Conservation (phyloP, 2,329 filamentous ascomycete species). For the Beauveria australis region DNA sequence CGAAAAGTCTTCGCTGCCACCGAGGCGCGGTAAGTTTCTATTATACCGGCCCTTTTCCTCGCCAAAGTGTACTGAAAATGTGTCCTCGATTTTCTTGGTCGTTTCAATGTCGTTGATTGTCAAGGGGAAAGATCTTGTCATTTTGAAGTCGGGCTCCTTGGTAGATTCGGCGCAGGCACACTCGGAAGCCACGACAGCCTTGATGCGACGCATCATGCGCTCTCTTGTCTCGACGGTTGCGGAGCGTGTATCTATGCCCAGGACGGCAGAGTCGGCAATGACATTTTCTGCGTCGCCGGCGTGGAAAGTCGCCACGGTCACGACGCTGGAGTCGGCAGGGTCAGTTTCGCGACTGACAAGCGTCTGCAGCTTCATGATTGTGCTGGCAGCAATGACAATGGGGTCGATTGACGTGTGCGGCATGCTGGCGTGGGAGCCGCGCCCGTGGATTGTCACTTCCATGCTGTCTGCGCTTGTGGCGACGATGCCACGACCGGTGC, state of each 20-base stretch:
- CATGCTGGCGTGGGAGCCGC: constrained; percentile 32
- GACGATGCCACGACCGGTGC: constrained; percentile 18
- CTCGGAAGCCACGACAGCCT: constrained; percentile 43
- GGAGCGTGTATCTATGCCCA: constrained; percentile 34
- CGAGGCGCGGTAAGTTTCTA: constrained; percentile 30
- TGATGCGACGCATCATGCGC: constrained; percentile 27
- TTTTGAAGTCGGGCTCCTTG: constrained; percentile 32
- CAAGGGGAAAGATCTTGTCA: constrained; percentile 35
- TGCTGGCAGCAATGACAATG: constrained; percentile 32
- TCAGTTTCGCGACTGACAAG: constrained; percentile 24
- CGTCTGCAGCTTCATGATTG: constrained; percentile 28
- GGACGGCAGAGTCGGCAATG: constrained; percentile 31
- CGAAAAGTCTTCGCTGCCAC: constrained; percentile 49
- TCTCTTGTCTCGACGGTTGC: constrained; percentile 23
- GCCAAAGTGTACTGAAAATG: constrained; percentile 38
- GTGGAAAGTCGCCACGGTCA: constrained; percentile 36
- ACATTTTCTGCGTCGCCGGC: constrained; percentile 36
- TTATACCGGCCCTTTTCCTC: constrained; percentile 22
- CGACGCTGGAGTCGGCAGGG: constrained; percentile 30
- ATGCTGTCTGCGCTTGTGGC: constrained; percentile 20
- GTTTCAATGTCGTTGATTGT: constrained; percentile 42
- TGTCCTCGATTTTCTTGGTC: constrained; percentile 31
- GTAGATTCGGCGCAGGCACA: constrained; percentile 38
- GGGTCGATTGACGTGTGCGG: constrained; percentile 39
- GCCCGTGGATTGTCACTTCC: constrained; percentile 25